phyloP scores from a whole-genome alignment of 1,139 yeast species.

The Lodderomyces margitis region DNA sequence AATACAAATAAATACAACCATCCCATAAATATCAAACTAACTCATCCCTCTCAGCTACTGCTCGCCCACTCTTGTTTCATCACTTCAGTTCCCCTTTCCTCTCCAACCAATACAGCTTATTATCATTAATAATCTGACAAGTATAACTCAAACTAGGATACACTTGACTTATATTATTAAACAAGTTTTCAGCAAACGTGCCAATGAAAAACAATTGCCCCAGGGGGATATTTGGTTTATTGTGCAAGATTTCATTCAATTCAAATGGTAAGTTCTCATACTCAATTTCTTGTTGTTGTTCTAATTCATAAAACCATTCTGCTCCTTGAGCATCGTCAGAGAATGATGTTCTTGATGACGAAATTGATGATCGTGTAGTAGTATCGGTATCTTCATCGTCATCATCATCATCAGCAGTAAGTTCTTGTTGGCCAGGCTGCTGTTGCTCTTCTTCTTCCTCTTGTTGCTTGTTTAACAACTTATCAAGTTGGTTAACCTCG shows the following conservation, averaged over 20 bases:
- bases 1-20: no score
- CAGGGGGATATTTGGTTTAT: conserved; percentile 37
- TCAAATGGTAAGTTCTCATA: conserved; percentile 31
- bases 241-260: conserved; percentile 38
- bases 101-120: conserved; percentile 43
- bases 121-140: conserved; percentile 43
- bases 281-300: conserved; percentile 19
- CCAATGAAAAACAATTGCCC: conserved; percentile 86
- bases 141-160: conserved; percentile 59
- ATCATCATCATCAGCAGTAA: conserved; percentile 15
- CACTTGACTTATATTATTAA: conserved; percentile 56
- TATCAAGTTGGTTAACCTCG: conserved; percentile 60
- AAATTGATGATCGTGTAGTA: neutral
- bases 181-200: conserved; percentile 77
- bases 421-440: neutral
- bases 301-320: conserved; percentile 1
- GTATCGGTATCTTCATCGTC: neutral
- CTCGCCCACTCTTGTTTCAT: neutral
- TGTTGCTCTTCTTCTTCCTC: neutral
- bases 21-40: no score
- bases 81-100: conserved; percentile 5
- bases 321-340: conserved; percentile 1
- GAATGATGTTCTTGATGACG: neutral
- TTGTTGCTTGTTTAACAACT: conserved; percentile 28
- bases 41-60: neutral